phyloP scores from a whole-genome alignment of 2,329 filamentous ascomycete species.

The Fusarium sp. region DNA sequence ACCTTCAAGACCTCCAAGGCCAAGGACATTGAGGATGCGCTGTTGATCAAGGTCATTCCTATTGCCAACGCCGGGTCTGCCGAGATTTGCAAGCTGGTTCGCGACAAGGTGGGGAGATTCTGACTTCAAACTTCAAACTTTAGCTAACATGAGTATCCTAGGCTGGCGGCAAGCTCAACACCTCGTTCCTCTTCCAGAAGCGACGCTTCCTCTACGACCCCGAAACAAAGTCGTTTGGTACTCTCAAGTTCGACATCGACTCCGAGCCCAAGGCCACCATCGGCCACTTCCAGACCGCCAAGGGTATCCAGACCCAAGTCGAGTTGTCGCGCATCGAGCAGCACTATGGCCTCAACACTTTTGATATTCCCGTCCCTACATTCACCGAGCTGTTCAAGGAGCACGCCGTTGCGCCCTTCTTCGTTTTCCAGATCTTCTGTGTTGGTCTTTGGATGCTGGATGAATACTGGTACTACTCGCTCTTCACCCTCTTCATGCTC shows the following conservation, averaged over 20 bases:
- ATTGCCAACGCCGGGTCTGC: slow-evolving; percentile 88
- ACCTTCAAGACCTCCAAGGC: slow-evolving; percentile 83
- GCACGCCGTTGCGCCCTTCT: slow-evolving; percentile 98
- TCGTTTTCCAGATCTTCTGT: slow-evolving; percentile 99
- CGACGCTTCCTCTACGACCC: slow-evolving; percentile 90
- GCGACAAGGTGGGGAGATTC: slow-evolving; percentile 70
- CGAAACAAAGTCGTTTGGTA: slow-evolving; percentile 79
- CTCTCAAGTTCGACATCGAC: slow-evolving; percentile 87
- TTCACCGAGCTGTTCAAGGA: slow-evolving; percentile 98
- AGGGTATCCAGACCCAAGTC: slow-evolving; percentile 78
- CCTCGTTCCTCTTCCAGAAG: slow-evolving; percentile 98
- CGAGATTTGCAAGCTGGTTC: slow-evolving; percentile 86
- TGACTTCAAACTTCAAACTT: slow-evolving; percentile 3
- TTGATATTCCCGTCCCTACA: slow-evolving; percentile 96
- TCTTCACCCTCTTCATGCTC: slow-evolving; percentile 99
- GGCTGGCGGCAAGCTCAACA: slow-evolving; percentile 78
- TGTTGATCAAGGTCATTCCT: slow-evolving; percentile 93
- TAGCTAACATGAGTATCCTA: slow-evolving; percentile 47
- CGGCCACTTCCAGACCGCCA: slow-evolving; percentile 81
- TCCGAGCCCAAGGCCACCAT: slow-evolving; percentile 84
- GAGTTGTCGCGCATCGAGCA: slow-evolving; percentile 86
- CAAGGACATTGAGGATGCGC: slow-evolving; percentile 76
- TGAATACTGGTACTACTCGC: slow-evolving; percentile 99
- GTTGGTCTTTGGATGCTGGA: slow-evolving; percentile 98
- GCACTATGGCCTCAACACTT: slow-evolving; percentile 95